Conservation (phyloP, 805 yeast species). For the Starmerella khaoyaiensis region DNA sequence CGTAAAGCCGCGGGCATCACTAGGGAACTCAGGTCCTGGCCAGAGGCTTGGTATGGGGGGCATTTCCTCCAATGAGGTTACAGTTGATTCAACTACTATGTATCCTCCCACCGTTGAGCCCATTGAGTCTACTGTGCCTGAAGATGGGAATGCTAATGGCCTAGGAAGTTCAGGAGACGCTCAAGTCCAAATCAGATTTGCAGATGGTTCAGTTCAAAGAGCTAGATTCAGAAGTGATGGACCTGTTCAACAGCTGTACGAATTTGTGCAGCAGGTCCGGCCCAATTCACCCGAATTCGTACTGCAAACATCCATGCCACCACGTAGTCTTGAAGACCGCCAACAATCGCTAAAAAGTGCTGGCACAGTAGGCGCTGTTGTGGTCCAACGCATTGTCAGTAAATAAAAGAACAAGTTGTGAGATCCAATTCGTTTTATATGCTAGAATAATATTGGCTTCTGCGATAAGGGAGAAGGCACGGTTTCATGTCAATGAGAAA, state of each 20-base stretch:
- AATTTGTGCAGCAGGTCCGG: constrained; percentile 40
- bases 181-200: constrained; percentile 67
- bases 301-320: constrained; percentile 73
- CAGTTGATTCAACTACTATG: not conserved
- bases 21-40: constrained; percentile 61
- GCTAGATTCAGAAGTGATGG: constrained; percentile 52
- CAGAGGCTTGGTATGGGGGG: constrained; percentile 41
- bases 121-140: not conserved
- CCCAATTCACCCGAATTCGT: constrained; percentile 39
- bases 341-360: constrained; percentile 54
- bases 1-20: constrained; percentile 52
- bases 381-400: constrained; percentile 58
- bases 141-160: constrained; percentile 10
- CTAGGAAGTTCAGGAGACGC: constrained; percentile 43
- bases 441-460: no score
- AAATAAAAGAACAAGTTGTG: no score
- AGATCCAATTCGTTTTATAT: no score
- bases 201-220: constrained; percentile 51
- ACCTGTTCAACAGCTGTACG: constrained; percentile 52
- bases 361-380: constrained; percentile 68
- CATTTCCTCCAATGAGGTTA: not conserved
- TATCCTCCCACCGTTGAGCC: not conserved
- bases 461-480: no score
- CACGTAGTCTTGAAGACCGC: constrained; percentile 50
- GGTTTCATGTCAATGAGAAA: no score